Conservation (phyloP, 2,329 filamentous ascomycete species). For the Leptographium galeiforme region DNA sequence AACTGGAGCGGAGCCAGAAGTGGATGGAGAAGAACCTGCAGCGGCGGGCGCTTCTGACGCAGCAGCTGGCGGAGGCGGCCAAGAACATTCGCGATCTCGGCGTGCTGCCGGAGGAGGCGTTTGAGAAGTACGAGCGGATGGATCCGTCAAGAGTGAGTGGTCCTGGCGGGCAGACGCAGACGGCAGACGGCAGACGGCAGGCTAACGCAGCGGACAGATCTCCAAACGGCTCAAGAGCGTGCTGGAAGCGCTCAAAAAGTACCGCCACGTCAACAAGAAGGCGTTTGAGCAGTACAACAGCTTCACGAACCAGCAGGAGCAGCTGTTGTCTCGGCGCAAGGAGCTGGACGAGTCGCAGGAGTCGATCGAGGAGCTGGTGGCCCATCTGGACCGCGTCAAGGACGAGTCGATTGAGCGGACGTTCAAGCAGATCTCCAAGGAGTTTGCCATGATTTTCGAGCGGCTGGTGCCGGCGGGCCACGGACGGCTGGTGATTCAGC, state of each 20-base stretch:
- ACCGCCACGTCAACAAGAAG: constrained; percentile 98
- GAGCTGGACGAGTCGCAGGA: constrained; percentile 78
- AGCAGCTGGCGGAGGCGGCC: constrained; percentile 66
- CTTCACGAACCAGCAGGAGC: constrained; percentile 85
- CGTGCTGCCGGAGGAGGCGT: constrained; percentile 84
- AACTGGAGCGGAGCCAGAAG: constrained; percentile 77
- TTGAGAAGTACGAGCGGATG: constrained; percentile 78
- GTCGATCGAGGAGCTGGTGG: constrained; percentile 85
- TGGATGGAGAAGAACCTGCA: constrained; percentile 84
- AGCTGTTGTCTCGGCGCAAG: constrained; percentile 67
- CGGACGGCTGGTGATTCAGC: constrained; percentile 83
- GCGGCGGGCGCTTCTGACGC: constrained; percentile 67
- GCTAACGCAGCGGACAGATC: constrained; percentile 25
- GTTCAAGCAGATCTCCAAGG: constrained; percentile 92
- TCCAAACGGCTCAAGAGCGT: constrained; percentile 70
- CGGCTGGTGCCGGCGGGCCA: constrained; percentile 89
- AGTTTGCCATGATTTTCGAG: constrained; percentile 87
- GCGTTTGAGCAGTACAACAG: constrained; percentile 98
- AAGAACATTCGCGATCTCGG: constrained; percentile 88
- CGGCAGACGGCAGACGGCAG: too few species aligned
- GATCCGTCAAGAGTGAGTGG: constrained; percentile 57
- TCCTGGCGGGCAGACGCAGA: not conserved
- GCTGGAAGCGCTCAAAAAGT: constrained; percentile 88
- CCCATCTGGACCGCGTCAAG: constrained; percentile 85
- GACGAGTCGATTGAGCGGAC: constrained; percentile 97